These are phyloP conservation scores for Dalbergia cultrata DNA, from an alignment of 306 rosid species.

Conservation along the genomic window DNA sequence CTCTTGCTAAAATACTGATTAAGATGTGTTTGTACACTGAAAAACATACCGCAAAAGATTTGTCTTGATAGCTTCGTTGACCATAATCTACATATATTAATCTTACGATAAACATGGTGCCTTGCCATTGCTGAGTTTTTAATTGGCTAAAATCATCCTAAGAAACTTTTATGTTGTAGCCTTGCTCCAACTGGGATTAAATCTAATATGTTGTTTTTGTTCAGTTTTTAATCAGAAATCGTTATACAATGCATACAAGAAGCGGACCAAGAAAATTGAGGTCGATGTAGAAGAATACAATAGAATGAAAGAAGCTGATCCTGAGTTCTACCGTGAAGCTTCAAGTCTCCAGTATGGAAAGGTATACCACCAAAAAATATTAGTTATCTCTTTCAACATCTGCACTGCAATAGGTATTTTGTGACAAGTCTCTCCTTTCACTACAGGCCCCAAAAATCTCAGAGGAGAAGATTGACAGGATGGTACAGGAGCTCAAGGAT, in stretches of 20 bases:
- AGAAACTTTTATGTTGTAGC: not conserved
- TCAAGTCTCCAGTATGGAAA: constrained; percentile 96
- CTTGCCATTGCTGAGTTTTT: not conserved
- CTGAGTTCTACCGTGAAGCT: constrained; percentile 98
- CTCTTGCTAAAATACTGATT: constrained; percentile 11
- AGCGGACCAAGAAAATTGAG: constrained; percentile 79
- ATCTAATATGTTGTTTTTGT: constrained; percentile 36
- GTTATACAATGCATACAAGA: constrained; percentile 87
- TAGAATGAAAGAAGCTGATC: constrained; percentile 96
- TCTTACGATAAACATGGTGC: constrained; percentile 4
- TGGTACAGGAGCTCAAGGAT: constrained; percentile 95
- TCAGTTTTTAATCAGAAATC: constrained; percentile 97
- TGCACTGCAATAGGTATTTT: constrained; percentile 8
- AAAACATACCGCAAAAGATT: not conserved
- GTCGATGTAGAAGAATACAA: constrained; percentile 84
- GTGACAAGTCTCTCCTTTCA: constrained; percentile 42
- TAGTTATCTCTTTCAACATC: constrained; percentile 12
- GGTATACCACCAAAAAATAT: constrained; percentile 56
- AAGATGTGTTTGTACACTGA: constrained; percentile 8
- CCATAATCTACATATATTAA: too few relatives aligned
- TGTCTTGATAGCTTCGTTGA: not conserved
- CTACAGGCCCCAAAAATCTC: constrained; percentile 79
- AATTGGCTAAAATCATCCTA: not conserved
- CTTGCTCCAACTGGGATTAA: not conserved
- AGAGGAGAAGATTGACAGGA: constrained; percentile 86